These are phyloP conservation scores for Hypoxylon lienhwacheense DNA, from an alignment of 495 filamentous ascomycete species.

Conservation along the genomic window DNA sequence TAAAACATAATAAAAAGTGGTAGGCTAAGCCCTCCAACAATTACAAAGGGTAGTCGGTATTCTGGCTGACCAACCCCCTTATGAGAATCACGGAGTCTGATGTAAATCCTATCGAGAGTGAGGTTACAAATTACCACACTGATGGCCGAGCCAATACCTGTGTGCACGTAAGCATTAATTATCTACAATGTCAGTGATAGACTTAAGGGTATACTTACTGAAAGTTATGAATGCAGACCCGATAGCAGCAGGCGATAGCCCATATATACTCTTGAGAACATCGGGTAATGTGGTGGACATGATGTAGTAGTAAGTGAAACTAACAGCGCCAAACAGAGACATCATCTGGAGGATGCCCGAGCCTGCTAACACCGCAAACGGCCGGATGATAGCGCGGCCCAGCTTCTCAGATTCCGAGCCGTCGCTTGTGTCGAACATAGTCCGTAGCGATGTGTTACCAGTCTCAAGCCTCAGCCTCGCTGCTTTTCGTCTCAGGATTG, in stretches of 20 bases:
- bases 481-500: slow-evolving; percentile 51
- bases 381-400: slow-evolving; percentile 49
- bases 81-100: slow-evolving; percentile 45
- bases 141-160: slow-evolving; percentile 54
- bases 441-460: slow-evolving; percentile 45
- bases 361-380: slow-evolving; percentile 49
- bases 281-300: slow-evolving; percentile 56
- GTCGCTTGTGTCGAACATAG: slow-evolving; percentile 46
- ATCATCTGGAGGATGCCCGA: slow-evolving; percentile 54
- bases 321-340: slow-evolving; percentile 52
- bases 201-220: slow-evolving; percentile 46
- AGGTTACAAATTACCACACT: slow-evolving; percentile 51
- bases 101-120: slow-evolving; percentile 56
- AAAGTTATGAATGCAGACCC: slow-evolving; percentile 54
- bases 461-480: slow-evolving; percentile 47
- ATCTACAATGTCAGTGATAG: not conserved
- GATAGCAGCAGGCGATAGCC: slow-evolving; percentile 47
- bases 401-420: slow-evolving; percentile 32
- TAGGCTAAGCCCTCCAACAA: slow-evolving; percentile 47
- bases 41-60: slow-evolving; percentile 53
- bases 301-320: slow-evolving; percentile 59
- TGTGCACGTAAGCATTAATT: slow-evolving; percentile 31
- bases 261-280: slow-evolving; percentile 52
- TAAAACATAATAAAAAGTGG: slow-evolving; percentile 51
- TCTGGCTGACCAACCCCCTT: slow-evolving; percentile 50